Percentiles rank a stretch among this genome's conserved stretches.
Conservation (phyloP, 768 basidiomycete genomes). For the Tricholomella constricta region DNA sequence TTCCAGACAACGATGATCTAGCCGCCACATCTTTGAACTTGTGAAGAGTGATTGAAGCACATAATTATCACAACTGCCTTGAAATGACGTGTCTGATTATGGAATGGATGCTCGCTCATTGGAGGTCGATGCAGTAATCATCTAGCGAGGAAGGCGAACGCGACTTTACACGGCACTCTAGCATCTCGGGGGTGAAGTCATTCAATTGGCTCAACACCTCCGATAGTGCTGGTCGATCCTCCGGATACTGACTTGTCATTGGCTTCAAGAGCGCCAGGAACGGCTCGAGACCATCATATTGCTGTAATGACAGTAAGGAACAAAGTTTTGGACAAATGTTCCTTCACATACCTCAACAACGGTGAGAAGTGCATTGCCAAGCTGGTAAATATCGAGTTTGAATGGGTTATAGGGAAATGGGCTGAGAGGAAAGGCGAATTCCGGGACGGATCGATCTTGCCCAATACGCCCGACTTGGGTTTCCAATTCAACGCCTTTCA, state of each 20-base stretch:
- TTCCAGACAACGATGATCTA: no score
- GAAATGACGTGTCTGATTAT: slow-evolving; percentile 6
- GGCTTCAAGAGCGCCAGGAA: background rate
- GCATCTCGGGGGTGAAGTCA: background rate
- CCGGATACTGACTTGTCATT: background rate
- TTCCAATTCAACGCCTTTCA: background rate
- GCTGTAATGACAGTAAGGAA: background rate
- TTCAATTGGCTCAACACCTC: background rate
- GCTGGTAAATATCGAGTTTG: background rate
- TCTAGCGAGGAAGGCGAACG: no score
- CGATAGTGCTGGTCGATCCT: background rate
- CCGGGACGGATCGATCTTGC: background rate
- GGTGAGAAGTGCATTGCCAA: background rate
- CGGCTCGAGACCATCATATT: background rate
- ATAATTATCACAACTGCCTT: no score
- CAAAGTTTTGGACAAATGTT: no score
- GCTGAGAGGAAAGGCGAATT: background rate
- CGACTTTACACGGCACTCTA: background rate
- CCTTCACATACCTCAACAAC: background rate
- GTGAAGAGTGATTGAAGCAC: no score
- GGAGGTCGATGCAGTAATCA: no score
- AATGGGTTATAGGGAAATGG: background rate
- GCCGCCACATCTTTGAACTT: no score
- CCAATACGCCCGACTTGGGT: background rate
- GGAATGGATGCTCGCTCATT: no score